Percentiles rank a stretch among this genome's conserved stretches.
Evolutionary conservation across 768 basidiomycete genomes (phyloP).

Genomic region (Suillus luteus): DNA sequence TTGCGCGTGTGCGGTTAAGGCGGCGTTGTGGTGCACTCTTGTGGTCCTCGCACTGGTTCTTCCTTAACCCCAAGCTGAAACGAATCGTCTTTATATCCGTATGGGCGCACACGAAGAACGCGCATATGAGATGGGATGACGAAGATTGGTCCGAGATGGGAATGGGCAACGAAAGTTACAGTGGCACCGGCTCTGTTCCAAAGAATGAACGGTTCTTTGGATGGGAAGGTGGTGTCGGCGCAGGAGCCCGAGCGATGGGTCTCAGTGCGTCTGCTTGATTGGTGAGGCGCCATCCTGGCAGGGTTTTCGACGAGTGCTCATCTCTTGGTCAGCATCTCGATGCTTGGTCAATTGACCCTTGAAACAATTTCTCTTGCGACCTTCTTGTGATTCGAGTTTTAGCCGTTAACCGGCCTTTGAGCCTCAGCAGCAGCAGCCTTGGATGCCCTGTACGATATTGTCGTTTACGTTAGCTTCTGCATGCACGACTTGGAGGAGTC

Average conservation of each 20-base stretch:
- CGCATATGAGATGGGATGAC: conserved; percentile 51
- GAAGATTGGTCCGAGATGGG: conserved; percentile 42
- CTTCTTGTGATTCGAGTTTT: conserved; percentile 3
- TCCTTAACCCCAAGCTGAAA: conserved; percentile 90
- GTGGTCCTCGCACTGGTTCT: conserved; percentile 98
- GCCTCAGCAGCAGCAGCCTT: neutral
- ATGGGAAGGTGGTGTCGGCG: conserved; percentile 78
- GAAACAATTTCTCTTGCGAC: conserved; percentile 1
- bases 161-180: conserved; percentile 38
- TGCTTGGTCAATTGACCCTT: conserved; percentile 3
- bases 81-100: conserved; percentile 90
- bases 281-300: conserved; percentile 23
- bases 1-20: conserved; percentile 52
- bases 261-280: conserved; percentile 41
- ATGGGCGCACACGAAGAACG: conserved; percentile 79
- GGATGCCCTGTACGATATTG: conserved; percentile 5
- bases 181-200: conserved; percentile 25
- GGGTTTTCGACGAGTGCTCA: conserved; percentile 18
- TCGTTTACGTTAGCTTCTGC: conserved; percentile 2
- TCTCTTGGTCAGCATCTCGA: neutral
- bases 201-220: conserved; percentile 67
- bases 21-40: conserved; percentile 75
- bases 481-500: conserved; percentile 5
- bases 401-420: conserved; percentile 6
- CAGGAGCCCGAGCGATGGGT: conserved; percentile 83